Conservation (phyloP, 208 protist species). For the Blastocrithidia nonstop region DNA sequence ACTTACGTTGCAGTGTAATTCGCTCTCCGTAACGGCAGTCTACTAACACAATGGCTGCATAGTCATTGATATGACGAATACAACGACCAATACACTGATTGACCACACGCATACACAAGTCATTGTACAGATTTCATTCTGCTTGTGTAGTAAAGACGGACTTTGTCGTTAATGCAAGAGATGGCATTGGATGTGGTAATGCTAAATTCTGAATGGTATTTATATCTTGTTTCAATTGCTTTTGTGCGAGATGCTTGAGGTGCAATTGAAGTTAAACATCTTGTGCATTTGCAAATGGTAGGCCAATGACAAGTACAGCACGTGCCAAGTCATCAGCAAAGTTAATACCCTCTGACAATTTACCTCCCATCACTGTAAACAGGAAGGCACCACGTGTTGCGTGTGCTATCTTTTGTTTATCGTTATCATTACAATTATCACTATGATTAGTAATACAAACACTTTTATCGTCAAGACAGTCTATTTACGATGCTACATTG, state of each 20-base stretch:
- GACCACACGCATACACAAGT: slow-evolving; percentile 91
- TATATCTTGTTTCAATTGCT: too few relatives aligned
- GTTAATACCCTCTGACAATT: slow-evolving; percentile 97
- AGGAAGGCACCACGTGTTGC: slow-evolving; percentile 73
- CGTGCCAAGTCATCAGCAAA: slow-evolving; percentile 92
- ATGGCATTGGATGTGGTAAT: background rate
- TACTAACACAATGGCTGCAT: slow-evolving; percentile 87
- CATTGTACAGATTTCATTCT: slow-evolving; percentile 75
- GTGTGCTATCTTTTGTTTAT: background rate
- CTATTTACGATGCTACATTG: too few relatives aligned
- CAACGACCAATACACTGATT: slow-evolving; percentile 94
- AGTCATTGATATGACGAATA: slow-evolving; percentile 89
- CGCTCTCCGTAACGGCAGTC: slow-evolving; percentile 79
- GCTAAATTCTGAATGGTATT: background rate
- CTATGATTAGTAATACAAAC: slow-evolving; percentile 2
- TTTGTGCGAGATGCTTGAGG: slow-evolving; percentile 66
- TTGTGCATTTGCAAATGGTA: slow-evolving; percentile 90
- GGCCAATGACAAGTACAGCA: slow-evolving; percentile 87
- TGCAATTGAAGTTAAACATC: slow-evolving; percentile 84
- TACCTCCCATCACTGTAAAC: slow-evolving; percentile 91
- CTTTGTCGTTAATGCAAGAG: background rate
- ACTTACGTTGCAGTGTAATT: slow-evolving; percentile 18
- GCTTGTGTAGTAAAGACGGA: slow-evolving; percentile 13
- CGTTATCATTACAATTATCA: background rate
- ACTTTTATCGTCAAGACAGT: slow-evolving; percentile 1